Base-by-base conservation (phyloP, 177 flowering plant genomes). In the Vitis hybrid region DNA sequence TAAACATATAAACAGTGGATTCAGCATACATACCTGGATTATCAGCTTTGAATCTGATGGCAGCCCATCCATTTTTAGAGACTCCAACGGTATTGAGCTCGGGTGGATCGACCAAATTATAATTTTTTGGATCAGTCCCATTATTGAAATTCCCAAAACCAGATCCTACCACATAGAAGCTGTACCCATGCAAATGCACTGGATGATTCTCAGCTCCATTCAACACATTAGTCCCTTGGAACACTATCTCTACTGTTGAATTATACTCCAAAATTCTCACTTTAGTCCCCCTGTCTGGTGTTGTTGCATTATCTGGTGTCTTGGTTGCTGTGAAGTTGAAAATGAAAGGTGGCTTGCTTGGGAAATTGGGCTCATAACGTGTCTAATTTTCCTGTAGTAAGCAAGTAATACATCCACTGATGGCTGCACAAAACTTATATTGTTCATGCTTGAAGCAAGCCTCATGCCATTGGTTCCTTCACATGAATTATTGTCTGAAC, bases 11-110 rank as follows among this genome's bases (percentile, higher is more conserved):
- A 60, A 47, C 70, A 75, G n/a, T 33, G 65, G 13, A 58, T 47
- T n/a, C 77, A 73, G 17, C 70, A 73, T 38, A 75, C 20, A 51
- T 75, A 73, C 66, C 70, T 70, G 14, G 77, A 73, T 52, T 38
- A 38, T 38, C 9, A 7, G 47, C 8, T 38, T 1, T 38, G 9
- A 38, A 38, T 38, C 47, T 38, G 47, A 38, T 38, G 47, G 47
- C 47, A 38, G 47, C 47, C 47, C 47, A 38, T 38, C 47, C 47
- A 38, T 38, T 5, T 38, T 38, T 38, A 5, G 9, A 5, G 47
- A 38, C 47, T 38, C 47, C 47, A 7, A 38, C 0, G 8, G 47
- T 38, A 38, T 38, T 38, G 47, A 38, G 47, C 47, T 38, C 1
- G 1, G 47, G 47, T 7, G 47, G 47, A 38, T 38, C 8, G 0